phyloP scores from a whole-genome alignment of 1,284 basidiomycete genomes.

The Ceratorhiza oryzae-sativae region DNA sequence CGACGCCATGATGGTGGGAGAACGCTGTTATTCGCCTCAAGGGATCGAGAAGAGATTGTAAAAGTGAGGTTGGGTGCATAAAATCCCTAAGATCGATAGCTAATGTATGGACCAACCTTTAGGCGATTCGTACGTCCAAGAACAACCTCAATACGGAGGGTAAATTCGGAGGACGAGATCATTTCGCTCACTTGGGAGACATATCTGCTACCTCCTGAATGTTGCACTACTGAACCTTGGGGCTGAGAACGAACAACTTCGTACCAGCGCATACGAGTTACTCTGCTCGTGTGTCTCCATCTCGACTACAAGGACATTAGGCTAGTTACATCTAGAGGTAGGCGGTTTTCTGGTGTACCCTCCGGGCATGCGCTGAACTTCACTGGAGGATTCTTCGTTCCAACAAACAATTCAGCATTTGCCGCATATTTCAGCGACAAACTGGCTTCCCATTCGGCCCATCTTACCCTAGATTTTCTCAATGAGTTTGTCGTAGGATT shows the following conservation, averaged over 20 bases:
- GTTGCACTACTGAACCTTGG: constrained; percentile 81
- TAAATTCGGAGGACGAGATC: constrained; percentile 62
- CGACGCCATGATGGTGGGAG: constrained; percentile 71
- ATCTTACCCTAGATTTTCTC: constrained; percentile 85
- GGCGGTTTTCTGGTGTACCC: constrained; percentile 44
- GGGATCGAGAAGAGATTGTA: constrained; percentile 73
- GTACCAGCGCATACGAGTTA: constrained; percentile 78
- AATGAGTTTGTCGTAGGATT: constrained; percentile 75
- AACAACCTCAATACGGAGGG: constrained; percentile 66
- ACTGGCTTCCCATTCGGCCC: constrained; percentile 74
- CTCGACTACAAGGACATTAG: constrained; percentile 77
- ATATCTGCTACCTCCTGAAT: constrained; percentile 84
- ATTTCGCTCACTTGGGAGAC: constrained; percentile 79
- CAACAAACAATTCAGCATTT: constrained; percentile 72
- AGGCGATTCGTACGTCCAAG: constrained; percentile 76
- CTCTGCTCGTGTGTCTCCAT: constrained; percentile 79
- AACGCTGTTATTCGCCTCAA: constrained; percentile 73
- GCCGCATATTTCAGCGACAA: constrained; percentile 72
- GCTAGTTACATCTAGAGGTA: constrained; percentile 72
- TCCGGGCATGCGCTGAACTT: constrained; percentile 35
- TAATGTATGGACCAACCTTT: neutral
- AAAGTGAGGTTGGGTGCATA: constrained; percentile 58
- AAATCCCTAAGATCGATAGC: neutral
- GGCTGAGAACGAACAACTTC: constrained; percentile 74
- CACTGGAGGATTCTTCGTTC: constrained; percentile 68